Evolutionary conservation across 2,329 filamentous ascomycete genomes (phyloP), one percentile per base, ranked within the genome.

Genomic region (Fonsecaea pugnacius): DNA sequence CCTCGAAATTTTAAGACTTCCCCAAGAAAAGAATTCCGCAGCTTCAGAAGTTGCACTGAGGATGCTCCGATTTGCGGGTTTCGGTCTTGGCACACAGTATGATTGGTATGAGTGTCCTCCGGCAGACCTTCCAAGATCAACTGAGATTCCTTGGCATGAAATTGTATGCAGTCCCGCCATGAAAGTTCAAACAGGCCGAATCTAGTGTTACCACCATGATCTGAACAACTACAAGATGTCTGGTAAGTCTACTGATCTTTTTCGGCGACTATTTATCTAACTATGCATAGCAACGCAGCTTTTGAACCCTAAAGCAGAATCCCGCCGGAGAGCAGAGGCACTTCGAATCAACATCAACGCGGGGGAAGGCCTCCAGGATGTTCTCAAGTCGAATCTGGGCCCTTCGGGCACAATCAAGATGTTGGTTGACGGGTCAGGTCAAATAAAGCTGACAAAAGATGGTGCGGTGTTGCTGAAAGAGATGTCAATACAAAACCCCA

Each of bases 361-460:
- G 70, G 95, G 94, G 75, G 93, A 97, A 82, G 95, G 95, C 74
- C 83, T 93, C 69, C 88, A 93, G 76, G 87, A 96, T 91, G 95
- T 99, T 59, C 85, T 99, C 76, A 94, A 95, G 80, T 97, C 94
- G 60, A 99, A 99, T 79, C 78, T 99, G 72, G 95, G 95, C 73
- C 95, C 95, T 63, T 85, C 91, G 73, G 95, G 94, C 70, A 98
- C 94, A 43, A 89, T 98, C 74, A 98, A 98, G 84, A 98, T 98
- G 94, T 83, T 88, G 69, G 86, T 89, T 70, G 88, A 91, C 74
- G 88, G 88, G 74, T 81, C 88, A 68, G 88, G 88, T 73, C 86
- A 95, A 87, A 99, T 99, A 83, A 99, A 99, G 83, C 86, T 99
- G 77, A 99, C 95, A 73, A 99, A 99, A 80, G 95, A 99, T 81